Base-by-base conservation (phyloP, 176 grass and related monocot species). In the Rhynchospora tenuis region DNA sequence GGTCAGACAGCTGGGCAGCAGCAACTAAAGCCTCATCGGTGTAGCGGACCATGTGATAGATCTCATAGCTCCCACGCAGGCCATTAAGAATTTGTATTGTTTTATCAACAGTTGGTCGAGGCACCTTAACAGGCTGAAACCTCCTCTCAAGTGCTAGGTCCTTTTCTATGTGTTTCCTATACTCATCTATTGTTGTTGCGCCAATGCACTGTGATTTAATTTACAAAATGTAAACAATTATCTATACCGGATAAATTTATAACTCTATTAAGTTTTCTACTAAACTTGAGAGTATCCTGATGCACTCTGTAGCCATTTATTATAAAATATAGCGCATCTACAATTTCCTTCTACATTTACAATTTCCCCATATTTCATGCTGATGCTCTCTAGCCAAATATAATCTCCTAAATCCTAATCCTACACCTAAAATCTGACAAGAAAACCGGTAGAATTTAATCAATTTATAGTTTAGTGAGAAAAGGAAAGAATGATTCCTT, bases 161-260 rank as follows among this genome's bases (percentile, higher is more conserved):
- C 84, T 95, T 99, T 89, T 99, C 96, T 11, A 99, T 95, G 86
- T 99, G 96, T 79, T 99, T 99, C 83, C 96, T 93, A 68, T 99
- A 99, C 77, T 99, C 96, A 85, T 99, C 96, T 27, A 95, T 55
- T 11, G 96, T 95, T 83, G 93, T 99, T 67, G 96, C 96, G 86
- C 96, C 96, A 63, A 99, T 99, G 80, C 96, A 99, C 96, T 99
- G 61, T 1, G 12, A 54, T 5, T 52, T 42, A n/a, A n/a, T 70
- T 45, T n/a, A 44, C 42, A 70, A 9, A 10, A 19, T n/a, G n/a
- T 8, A 83, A 94, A 16, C 60, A 19, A 88, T 17, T 14, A 63
- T 82, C 38, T 52, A 76, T 77, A 84, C 84, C 47, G 31, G 11
- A n/a, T 19, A 65, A 63, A 16, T 7, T 17, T 83, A n/a, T 60